Percentiles rank a stretch among this genome's conserved stretches.
These are phyloP conservation scores for Atractiella rhizophila DNA, from an alignment of 768 basidiomycete species.

Conservation along the genomic window DNA sequence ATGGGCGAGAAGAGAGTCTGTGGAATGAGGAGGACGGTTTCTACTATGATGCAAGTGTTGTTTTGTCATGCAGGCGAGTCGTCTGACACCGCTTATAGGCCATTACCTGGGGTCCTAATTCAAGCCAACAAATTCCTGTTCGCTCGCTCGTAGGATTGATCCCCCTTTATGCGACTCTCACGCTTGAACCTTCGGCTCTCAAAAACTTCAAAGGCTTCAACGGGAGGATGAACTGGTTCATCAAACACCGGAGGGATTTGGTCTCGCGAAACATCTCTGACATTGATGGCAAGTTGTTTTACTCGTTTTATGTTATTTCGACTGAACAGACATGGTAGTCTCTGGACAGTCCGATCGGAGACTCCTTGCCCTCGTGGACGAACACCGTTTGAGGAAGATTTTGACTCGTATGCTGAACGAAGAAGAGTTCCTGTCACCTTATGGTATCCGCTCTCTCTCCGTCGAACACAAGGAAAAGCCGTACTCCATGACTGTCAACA, in stretches of 20 bases:
- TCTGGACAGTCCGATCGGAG: conserved; percentile 60
- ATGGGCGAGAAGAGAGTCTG: conserved; percentile 43
- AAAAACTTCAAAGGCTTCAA: conserved; percentile 92
- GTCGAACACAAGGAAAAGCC: conserved; percentile 72
- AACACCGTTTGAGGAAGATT: conserved; percentile 66
- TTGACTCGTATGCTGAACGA: conserved; percentile 94
- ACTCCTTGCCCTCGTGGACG: conserved; percentile 65
- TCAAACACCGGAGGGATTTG: conserved; percentile 69
- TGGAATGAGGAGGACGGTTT: conserved; percentile 96
- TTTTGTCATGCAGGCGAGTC: background rate
- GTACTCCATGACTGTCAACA: conserved; percentile 84
- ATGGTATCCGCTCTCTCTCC: conserved; percentile 88
- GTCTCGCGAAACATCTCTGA: conserved; percentile 84
- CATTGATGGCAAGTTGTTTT: conserved; percentile 50
- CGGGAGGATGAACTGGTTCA: conserved; percentile 97
- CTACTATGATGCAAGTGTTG: conserved; percentile 83
- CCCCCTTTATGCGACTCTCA: conserved; percentile 80
- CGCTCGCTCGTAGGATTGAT: conserved; percentile 93
- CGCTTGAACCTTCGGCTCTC: conserved; percentile 65
- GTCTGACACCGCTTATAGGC: background rate
- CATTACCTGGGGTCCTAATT: conserved; percentile 22
- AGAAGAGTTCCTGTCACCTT: conserved; percentile 81
- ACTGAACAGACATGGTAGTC: conserved; percentile 16
- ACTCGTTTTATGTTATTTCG: background rate
- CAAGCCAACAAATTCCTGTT: conserved; percentile 73